Evolutionary conservation across 768 basidiomycete species (phyloP).

Genomic region (Tricholoma hemisulphureum): DNA sequence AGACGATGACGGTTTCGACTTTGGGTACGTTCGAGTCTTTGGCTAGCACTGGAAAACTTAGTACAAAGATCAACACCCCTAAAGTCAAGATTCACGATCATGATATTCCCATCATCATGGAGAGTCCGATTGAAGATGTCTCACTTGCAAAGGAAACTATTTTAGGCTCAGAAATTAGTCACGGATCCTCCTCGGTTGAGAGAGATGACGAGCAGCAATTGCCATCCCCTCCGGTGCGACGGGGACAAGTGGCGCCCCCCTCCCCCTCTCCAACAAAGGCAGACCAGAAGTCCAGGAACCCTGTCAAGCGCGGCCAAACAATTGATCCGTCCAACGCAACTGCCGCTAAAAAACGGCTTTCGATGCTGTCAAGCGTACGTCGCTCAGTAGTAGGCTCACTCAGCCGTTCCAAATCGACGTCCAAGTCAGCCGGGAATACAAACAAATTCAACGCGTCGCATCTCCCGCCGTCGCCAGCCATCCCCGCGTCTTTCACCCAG

Average conservation of each 20-base stretch:
- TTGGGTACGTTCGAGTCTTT: slow-evolving; percentile 18
- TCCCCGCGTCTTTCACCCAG: slow-evolving; percentile 16
- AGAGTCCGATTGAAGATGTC: slow-evolving; percentile 37
- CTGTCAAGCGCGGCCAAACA: slow-evolving; percentile 35
- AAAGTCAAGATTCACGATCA: slow-evolving; percentile 20
- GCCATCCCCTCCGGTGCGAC: background rate
- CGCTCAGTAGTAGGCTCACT: slow-evolving; percentile 43
- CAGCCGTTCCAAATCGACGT: slow-evolving; percentile 19
- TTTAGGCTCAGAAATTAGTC: slow-evolving; percentile 11
- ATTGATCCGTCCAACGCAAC: slow-evolving; percentile 5
- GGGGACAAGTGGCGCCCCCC: background rate
- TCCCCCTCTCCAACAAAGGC: background rate
- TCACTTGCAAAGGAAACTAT: slow-evolving; percentile 6
- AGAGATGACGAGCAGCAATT: slow-evolving; percentile 10
- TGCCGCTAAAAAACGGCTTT: slow-evolving; percentile 17
- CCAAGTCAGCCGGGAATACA: slow-evolving; percentile 17
- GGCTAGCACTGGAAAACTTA: background rate
- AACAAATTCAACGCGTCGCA: slow-evolving; percentile 30
- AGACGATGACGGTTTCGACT: slow-evolving; percentile 23
- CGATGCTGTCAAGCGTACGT: slow-evolving; percentile 39
- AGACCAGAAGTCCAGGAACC: slow-evolving; percentile 32
- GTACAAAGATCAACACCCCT: slow-evolving; percentile 10
- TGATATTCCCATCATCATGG: slow-evolving; percentile 32
- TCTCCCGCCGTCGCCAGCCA: slow-evolving; percentile 39
- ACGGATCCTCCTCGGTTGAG: slow-evolving; percentile 12